Percentiles rank a stretch among this genome's conserved stretches.
Evolutionary conservation across 2,329 filamentous ascomycete species (phyloP).

Genomic region (Sclerotinia glacialis): DNA sequence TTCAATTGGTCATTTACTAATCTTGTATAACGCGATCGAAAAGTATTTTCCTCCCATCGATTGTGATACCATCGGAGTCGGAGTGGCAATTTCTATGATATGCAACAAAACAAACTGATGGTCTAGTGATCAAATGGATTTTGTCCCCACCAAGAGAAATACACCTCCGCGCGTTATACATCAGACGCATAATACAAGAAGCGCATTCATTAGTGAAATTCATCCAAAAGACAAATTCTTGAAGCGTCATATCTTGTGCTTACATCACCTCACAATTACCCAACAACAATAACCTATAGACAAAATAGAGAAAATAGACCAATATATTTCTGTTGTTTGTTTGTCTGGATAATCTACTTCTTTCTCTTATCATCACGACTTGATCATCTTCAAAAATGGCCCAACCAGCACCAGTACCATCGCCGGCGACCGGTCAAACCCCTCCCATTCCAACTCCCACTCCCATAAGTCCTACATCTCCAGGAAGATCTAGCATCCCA

Average conservation of each 20-base stretch:
- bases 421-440: slow-evolving; percentile 8
- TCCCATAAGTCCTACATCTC: slow-evolving; percentile 17
- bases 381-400: slow-evolving; percentile 12
- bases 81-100: too few species aligned
- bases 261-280: slow-evolving; percentile 14
- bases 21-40: too few species aligned
- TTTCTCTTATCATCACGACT: too few species aligned
- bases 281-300: too few species aligned
- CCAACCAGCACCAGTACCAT: slow-evolving; percentile 6
- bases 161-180: background rate
- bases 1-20: too few species aligned
- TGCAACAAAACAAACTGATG: too few species aligned
- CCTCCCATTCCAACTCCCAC: slow-evolving; percentile 17
- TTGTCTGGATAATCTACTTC: background rate
- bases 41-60: too few species aligned
- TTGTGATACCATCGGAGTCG: too few species aligned
- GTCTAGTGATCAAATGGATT: too few species aligned
- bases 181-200: background rate
- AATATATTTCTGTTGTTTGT: background rate
- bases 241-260: background rate
- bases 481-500: slow-evolving; percentile 17
- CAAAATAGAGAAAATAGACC: too few species aligned
- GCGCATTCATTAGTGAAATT: background rate
- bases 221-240: background rate
- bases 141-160: too few species aligned